Evolutionary conservation across 148 eudicot species (phyloP), one percentile per base, ranked within the genome.

Genomic region (Silene conica): DNA sequence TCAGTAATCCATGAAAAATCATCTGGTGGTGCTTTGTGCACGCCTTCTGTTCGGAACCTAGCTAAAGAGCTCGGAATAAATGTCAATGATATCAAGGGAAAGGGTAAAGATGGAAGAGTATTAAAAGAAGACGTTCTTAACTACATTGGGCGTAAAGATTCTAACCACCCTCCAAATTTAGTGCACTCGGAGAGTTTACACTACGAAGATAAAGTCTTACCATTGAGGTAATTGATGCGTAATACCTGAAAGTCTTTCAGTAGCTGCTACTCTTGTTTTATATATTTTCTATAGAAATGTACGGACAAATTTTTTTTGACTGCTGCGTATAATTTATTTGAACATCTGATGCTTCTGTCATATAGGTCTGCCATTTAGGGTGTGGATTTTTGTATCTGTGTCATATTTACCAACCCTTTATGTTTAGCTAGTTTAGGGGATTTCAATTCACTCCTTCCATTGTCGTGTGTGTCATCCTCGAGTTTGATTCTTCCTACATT

Each of bases 41-140:
- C 97, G 21, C 99, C 99, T 20, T 91, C 91, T 70, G 88, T 92
- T 55, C 96, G 97, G 19, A 86, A 74, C 80, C 83, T 96, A 75
- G 94, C 97, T 76, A 96, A 90, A 78, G 84, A 92, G 66, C 84
- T 85, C 74, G 87, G 88, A 81, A 77, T 90, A 63, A 67, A 89
- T 79, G 43, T 92, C 65, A 80, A 77, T 67, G 86, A 92, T 74
- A 83, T 96, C 54, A 67, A 20, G 78, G 99, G 96, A 76, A 90
- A 84, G 67, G 96, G 97, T 67, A 77, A 80, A 77, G 90, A 83
- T 81, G 97, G 99, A 65, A 87, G 97, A 81, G 83, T 96, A 56
- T 55, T 79, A 43, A 92, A 80, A 83, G 99, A 90, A 86, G 99
- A 96, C 70, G 85, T 92, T 55, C 77, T 89, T 20, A 86, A 50